Conservation (phyloP, 2,329 filamentous ascomycete species). For the Orbilia oligospora region DNA sequence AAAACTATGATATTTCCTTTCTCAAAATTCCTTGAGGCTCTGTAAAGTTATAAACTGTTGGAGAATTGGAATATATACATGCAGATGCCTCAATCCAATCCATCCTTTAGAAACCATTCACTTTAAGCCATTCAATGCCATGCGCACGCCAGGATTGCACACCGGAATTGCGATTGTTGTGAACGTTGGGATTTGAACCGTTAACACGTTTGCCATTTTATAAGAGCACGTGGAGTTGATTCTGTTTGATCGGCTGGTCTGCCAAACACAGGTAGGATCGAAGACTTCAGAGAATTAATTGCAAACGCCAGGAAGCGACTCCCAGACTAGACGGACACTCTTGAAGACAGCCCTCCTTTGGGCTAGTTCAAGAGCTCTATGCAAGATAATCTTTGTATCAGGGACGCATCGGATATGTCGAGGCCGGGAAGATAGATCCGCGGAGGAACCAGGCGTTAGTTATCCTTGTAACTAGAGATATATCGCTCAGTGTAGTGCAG, state of each 20-base stretch:
- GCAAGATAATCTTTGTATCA: slow-evolving; percentile 18
- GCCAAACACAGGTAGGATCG: not conserved
- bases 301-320: no score
- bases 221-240: not conserved
- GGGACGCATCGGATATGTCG: not conserved
- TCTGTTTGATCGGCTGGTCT: not conserved
- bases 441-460: no score
- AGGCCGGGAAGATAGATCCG: no score
- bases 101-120: not conserved
- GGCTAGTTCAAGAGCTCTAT: not conserved
- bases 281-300: not conserved
- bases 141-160: not conserved
- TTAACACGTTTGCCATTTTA: not conserved
- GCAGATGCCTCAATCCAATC: no score
- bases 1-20: no score
- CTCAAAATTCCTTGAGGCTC: no score
- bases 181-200: slow-evolving; percentile 10
- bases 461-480: not conserved
- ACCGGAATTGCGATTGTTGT: no score
- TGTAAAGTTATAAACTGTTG: no score
- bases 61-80: not conserved
- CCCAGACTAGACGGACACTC: no score
- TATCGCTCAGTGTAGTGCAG: slow-evolving; percentile 5
- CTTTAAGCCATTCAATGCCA: not conserved
- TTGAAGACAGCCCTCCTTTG: no score